phyloP scores from a whole-genome alignment of 2,329 filamentous ascomycete species.

The Colletotrichum simmondsii region DNA sequence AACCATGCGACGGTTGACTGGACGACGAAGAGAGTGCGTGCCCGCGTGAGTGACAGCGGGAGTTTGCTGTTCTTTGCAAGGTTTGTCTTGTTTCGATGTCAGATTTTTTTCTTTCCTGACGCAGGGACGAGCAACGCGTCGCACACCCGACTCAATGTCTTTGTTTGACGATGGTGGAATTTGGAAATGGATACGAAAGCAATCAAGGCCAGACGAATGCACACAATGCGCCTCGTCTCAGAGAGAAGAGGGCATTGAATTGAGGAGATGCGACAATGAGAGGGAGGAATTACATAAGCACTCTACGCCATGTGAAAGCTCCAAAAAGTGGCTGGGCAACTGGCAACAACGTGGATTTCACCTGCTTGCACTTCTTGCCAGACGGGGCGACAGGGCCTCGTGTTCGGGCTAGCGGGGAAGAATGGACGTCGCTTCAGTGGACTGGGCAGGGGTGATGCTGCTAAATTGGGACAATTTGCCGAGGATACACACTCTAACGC shows the following conservation, averaged over 20 bases:
- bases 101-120: background rate
- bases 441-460: conserved; percentile 14
- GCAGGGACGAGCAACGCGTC: background rate
- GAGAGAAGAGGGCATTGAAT: background rate
- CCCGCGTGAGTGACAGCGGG: conserved; percentile 28
- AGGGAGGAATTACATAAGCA: background rate
- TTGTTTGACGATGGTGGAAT: background rate
- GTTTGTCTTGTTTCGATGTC: conserved; percentile 3
- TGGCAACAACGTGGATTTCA: background rate
- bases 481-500: conserved; percentile 22
- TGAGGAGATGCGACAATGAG: too few relatives aligned
- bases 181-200: background rate
- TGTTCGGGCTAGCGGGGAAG: conserved; percentile 19
- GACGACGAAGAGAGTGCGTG: conserved; percentile 15
- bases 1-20: conserved; percentile 24
- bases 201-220: conserved; percentile 13
- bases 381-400: conserved; percentile 25
- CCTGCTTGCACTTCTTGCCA: background rate
- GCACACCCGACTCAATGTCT: background rate
- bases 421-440: conserved; percentile 5
- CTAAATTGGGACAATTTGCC: conserved; percentile 38
- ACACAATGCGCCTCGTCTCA: background rate
- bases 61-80: conserved; percentile 30
- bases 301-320: background rate
- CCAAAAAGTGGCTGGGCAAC: background rate